These are phyloP conservation scores for Diaporthe vaccinii DNA, from an alignment of 2,329 filamentous ascomycete species.

Conservation along the genomic window DNA sequence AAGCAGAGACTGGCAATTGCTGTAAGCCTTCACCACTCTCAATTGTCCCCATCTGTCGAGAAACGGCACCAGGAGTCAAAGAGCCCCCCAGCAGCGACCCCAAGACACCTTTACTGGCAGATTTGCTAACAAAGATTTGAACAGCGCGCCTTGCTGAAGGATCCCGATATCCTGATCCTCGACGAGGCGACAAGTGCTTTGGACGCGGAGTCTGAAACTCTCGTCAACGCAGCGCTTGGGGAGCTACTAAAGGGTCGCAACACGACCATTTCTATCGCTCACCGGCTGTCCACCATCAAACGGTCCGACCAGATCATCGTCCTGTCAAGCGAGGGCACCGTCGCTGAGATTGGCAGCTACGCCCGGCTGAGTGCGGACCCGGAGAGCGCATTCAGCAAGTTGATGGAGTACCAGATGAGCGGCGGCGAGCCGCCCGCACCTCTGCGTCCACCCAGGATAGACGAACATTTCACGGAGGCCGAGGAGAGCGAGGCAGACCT, in stretches of 20 bases:
- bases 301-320: constrained; percentile 95
- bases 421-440: constrained; percentile 76
- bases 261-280: constrained; percentile 97
- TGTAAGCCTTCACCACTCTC: neutral
- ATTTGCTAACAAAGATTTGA: neutral
- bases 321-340: constrained; percentile 85
- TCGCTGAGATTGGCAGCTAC: constrained; percentile 93
- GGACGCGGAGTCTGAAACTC: constrained; percentile 95
- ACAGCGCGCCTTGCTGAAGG: constrained; percentile 85
- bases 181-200: constrained; percentile 97
- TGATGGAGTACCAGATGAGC: constrained; percentile 99
- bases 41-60: no score
- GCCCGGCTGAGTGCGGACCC: constrained; percentile 78
- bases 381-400: constrained; percentile 88
- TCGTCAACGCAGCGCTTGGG: constrained; percentile 91
- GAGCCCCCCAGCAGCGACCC: neutral
- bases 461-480: constrained; percentile 61
- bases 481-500: constrained; percentile 67
- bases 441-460: constrained; percentile 47
- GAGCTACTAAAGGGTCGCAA: constrained; percentile 87
- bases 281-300: constrained; percentile 96
- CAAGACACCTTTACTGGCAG: neutral
- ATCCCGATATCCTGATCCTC: constrained; percentile 95
- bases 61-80: neutral
- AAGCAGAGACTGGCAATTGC: constrained; percentile 99